Percentiles rank a stretch among this genome's conserved stretches.
These are phyloP conservation scores for Medakamo hakoo DNA, from an alignment of 139 green algal species.

Conservation along the genomic window DNA sequence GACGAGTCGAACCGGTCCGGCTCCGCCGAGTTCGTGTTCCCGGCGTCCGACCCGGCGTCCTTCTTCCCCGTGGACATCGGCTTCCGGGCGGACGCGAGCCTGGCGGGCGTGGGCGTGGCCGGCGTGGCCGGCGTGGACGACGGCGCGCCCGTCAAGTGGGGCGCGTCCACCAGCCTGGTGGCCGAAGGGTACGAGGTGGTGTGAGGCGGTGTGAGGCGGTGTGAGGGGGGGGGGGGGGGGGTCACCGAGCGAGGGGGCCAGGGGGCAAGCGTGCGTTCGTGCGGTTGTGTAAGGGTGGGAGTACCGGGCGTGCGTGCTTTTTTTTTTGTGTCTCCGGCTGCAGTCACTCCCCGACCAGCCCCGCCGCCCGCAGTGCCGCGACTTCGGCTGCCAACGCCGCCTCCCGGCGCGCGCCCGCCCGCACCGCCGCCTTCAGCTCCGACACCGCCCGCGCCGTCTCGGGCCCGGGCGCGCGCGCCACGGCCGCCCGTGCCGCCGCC, in stretches of 20 bases:
- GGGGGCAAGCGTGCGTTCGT: no score
- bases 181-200: slow-evolving; percentile 46
- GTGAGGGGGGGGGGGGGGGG: neutral
- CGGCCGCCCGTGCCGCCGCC: neutral
- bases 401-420: neutral
- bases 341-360: no score
- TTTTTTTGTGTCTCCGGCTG: no score
- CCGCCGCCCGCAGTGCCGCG: slow-evolving; percentile 5
- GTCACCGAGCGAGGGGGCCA: no score
- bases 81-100: slow-evolving; percentile 53
- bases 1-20: slow-evolving; percentile 78
- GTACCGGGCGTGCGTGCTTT: no score
- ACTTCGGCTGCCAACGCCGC: slow-evolving; percentile 4
- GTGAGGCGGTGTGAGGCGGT: slow-evolving; percentile 4
- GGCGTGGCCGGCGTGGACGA: slow-evolving; percentile 28
- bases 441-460: neutral
- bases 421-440: neutral
- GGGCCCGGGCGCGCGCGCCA: neutral
- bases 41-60: slow-evolving; percentile 38
- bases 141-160: slow-evolving; percentile 49
- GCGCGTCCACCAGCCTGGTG: slow-evolving; percentile 23
- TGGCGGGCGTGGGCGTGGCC: slow-evolving; percentile 63
- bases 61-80: slow-evolving; percentile 86
- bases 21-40: slow-evolving; percentile 87
- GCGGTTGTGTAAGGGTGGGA: no score